A percentile compares a stretch with the other conserved stretches of the same genome.
These are phyloP conservation scores for Poa annua DNA, from an alignment of 176 grass and related monocot species.

Conservation along the genomic window DNA sequence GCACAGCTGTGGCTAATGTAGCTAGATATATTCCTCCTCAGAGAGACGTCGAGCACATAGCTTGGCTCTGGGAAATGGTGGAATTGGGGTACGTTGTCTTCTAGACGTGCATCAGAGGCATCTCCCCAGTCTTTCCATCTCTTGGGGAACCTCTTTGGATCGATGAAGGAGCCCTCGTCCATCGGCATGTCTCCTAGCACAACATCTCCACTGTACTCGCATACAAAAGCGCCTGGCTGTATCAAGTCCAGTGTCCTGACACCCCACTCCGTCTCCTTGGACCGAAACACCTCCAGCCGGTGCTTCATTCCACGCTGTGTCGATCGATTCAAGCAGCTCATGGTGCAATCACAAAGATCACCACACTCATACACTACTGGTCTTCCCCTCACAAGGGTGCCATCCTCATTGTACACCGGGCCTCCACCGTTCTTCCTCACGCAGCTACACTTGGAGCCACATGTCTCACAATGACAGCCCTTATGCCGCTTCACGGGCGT, in stretches of 20 bases:
- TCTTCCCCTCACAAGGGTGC: constrained; percentile 61
- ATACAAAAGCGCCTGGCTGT: constrained; percentile 71
- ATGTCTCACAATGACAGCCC: constrained; percentile 53
- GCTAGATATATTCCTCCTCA: constrained; percentile 66
- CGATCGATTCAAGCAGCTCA: constrained; percentile 63
- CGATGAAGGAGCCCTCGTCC: constrained; percentile 10
- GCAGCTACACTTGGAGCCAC: constrained; percentile 58
- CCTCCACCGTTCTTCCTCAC: constrained; percentile 48
- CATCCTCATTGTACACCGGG: constrained; percentile 56
- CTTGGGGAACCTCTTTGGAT: constrained; percentile 63
- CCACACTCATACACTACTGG: constrained; percentile 87
- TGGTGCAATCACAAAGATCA: constrained; percentile 53
- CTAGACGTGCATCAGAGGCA: constrained; percentile 46
- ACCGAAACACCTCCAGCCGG: constrained; percentile 79
- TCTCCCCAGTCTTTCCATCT: constrained; percentile 92
- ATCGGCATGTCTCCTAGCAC: not conserved
- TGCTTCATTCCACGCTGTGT: constrained; percentile 82
- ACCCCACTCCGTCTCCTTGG: constrained; percentile 75
- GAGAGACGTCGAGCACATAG: constrained; percentile 71
- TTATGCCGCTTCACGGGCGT: constrained; percentile 23
- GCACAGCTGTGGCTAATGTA: constrained; percentile 76
- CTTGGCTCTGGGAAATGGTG: constrained; percentile 20
- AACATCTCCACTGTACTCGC: constrained; percentile 72
- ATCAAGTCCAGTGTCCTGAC: constrained; percentile 81
- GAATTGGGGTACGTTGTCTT: constrained; percentile 21